phyloP scores from a whole-genome alignment of 805 yeast species.

The Schizosaccharomyces osmophilus region DNA sequence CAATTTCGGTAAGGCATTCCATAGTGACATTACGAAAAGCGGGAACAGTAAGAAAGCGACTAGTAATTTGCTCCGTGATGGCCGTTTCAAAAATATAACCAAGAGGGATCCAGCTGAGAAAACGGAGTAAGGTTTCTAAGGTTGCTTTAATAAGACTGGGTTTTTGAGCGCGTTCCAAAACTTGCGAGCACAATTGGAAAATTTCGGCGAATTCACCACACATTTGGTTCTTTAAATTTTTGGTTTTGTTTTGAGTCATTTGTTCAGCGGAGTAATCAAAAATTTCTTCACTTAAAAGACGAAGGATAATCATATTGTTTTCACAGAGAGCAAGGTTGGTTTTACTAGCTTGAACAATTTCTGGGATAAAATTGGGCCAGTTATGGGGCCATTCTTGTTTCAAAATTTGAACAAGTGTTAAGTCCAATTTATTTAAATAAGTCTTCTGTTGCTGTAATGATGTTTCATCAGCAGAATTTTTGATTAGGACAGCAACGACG shows the following conservation, averaged over 20 bases:
- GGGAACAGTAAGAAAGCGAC: constrained; percentile 50
- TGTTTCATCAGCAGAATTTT: constrained; percentile 64
- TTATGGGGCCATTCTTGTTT: constrained; percentile 98
- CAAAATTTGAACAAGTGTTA: constrained; percentile 76
- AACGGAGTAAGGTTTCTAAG: constrained; percentile 53
- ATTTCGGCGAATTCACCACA: constrained; percentile 78
- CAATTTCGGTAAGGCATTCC: constrained; percentile 81
- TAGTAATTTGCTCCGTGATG: constrained; percentile 42
- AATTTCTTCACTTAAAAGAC: constrained; percentile 78
- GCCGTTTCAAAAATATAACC: constrained; percentile 78
- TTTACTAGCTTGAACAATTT: constrained; percentile 60
- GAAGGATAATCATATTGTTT: constrained; percentile 82
- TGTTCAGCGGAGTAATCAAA: constrained; percentile 89
- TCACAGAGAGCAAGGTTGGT: constrained; percentile 85
- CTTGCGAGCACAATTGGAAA: constrained; percentile 79
- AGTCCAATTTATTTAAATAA: constrained; percentile 73
- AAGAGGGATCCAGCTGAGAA: constrained; percentile 83
- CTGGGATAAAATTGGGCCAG: constrained; percentile 95
- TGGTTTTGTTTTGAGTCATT: constrained; percentile 87
- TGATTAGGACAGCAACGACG: constrained; percentile 75
- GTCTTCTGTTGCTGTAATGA: constrained; percentile 51
- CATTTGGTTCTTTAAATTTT: constrained; percentile 59
- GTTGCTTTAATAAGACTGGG: constrained; percentile 70
- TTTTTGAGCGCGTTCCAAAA: constrained; percentile 67
- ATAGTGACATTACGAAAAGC: constrained; percentile 66